Percentiles rank a stretch among this genome's conserved stretches.
Evolutionary conservation across 2,329 filamentous ascomycete species (phyloP).

Genomic region (Pseudovirgaria hyperparasitica): DNA sequence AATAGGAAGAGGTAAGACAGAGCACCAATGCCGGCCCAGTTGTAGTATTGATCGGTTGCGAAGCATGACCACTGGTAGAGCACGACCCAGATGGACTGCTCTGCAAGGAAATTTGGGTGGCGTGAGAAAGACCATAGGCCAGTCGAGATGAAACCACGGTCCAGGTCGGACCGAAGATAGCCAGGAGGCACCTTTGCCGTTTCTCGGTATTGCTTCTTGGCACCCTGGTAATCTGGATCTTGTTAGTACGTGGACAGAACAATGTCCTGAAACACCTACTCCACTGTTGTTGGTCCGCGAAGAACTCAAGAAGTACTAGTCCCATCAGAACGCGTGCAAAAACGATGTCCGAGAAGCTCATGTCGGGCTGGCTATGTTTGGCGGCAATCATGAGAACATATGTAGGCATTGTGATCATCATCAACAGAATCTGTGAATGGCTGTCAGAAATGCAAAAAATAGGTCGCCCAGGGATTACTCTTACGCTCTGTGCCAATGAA

Average conservation of each 20-base stretch:
- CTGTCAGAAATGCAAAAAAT: no score
- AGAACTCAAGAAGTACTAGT: constrained; percentile 54
- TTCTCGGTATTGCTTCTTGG: constrained; percentile 63
- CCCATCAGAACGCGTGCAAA: constrained; percentile 43
- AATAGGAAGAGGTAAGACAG: constrained; percentile 66
- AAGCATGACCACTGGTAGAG: constrained; percentile 83
- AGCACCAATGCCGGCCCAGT: constrained; percentile 66
- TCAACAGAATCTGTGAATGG: constrained; percentile 52
- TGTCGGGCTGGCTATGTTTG: constrained; percentile 42
- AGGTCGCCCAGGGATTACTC: no score
- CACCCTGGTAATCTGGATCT: constrained; percentile 57
- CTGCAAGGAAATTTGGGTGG: constrained; percentile 89
- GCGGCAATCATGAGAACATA: constrained; percentile 71
- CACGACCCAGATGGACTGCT: constrained; percentile 80
- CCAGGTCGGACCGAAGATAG: constrained; percentile 62
- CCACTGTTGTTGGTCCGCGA: constrained; percentile 93
- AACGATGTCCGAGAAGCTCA: constrained; percentile 41
- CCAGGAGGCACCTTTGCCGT: constrained; percentile 55
- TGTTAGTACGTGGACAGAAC: constrained; percentile 1
- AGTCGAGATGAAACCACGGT: constrained; percentile 74
- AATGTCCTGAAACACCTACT: constrained; percentile 31
- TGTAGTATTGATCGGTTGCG: constrained; percentile 55
- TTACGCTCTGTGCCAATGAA: constrained; percentile 55
- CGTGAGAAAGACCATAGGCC: constrained; percentile 81
- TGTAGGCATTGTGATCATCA: constrained; percentile 63